Base-by-base conservation (phyloP, 179 eudicot species). In the Actinidia arguta region DNA sequence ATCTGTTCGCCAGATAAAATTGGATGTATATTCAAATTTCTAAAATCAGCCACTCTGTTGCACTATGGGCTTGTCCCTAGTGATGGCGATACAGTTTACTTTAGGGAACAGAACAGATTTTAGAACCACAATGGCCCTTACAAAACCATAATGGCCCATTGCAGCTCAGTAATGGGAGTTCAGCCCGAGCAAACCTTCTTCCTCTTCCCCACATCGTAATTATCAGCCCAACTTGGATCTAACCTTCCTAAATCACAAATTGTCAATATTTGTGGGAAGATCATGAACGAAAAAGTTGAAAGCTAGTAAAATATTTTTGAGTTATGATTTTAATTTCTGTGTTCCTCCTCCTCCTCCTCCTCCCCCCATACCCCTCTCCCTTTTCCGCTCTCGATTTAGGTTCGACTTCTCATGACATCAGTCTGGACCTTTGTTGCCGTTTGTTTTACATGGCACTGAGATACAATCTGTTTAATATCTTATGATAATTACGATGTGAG, bases 251-350 rank as follows among this genome's bases (percentile, higher is more conserved):
- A 10, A 52, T 4, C 56, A 52, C 24, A 3, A 58, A 58, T 4
- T 4, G 63, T 6, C 63, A 58, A 58, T 22, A 58, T 58, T 18
- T 58, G 24, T 58, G 22, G 63, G 63, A 58, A 58, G 63, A 58
- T 58, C 24, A 17, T 58, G 24, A 58, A 20, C 63, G 5, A 18
- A 58, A 58, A 20, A 24, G 24, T 58, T 58, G 63, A 58, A 58
- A 58, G 63, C 6, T 0, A 3, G 63, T 58, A 6, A 58, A 58
- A 17, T 58, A 22, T 36, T 66, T 88, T 20, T 89, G 94, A 96
- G 99, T 93, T 80, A 52, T 7, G 56, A 10, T 52, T 52, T 52
- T 7, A 10, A 16, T 16, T 52, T 52, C 56, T n/a, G n/a, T n/a
- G n/a, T n/a, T n/a, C n/a, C n/a, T n/a, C n/a, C n/a, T n/a, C n/a